Base-by-base conservation (phyloP, 2,329 filamentous ascomycete genomes). In the Calonectria hawksworthii region DNA sequence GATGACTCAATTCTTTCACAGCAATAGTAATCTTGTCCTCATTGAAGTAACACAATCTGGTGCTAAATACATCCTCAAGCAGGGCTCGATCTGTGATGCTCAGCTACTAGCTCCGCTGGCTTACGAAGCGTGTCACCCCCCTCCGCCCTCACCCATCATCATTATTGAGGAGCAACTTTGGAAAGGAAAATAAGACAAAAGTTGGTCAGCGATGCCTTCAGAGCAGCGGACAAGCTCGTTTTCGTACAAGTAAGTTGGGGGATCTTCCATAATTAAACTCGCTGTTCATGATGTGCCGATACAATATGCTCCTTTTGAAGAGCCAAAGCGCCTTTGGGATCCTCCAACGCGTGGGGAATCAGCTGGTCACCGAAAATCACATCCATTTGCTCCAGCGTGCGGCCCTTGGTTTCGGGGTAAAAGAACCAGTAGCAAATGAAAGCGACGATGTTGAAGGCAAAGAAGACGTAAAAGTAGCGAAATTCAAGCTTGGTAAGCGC, bases 401-500 rank as follows among this genome's bases (percentile, higher is more conserved):
- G 56, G 21, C 72, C 74, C 68, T 74, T 76, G 10, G 72, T 74
- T 34, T 76, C 72, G 9, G 74, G 74, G 54, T 34, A 74, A 61
- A 76, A 76, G 50, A 76, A 66, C 72, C 72, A 74, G 30, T 80
- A 82, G 56, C 77, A 80, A 5, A 77, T 18, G 18, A 77, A 72
- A 5, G 80, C 78, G 23, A 79, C 67, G 10, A 82, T 44, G 59
- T 82, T 82, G 47, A 81, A 79, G 10, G 74, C 75, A 38, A 81
- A 80, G 41, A 82, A 82, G 30, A 82, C 78, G 59, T 82, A 82
- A 56, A 82, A 90, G 78, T 89, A 91, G 26, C 83, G 80, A 75
- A 89, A 90, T 0, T 85, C 86, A 23, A 89, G 81, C 1, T 76
- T 80, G 0, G 82, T 83, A 4, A 88, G 81, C 0, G 87, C 88